Evolutionary conservation across 768 basidiomycete genomes (phyloP).

Genomic region (Mycena sanguinolenta): DNA sequence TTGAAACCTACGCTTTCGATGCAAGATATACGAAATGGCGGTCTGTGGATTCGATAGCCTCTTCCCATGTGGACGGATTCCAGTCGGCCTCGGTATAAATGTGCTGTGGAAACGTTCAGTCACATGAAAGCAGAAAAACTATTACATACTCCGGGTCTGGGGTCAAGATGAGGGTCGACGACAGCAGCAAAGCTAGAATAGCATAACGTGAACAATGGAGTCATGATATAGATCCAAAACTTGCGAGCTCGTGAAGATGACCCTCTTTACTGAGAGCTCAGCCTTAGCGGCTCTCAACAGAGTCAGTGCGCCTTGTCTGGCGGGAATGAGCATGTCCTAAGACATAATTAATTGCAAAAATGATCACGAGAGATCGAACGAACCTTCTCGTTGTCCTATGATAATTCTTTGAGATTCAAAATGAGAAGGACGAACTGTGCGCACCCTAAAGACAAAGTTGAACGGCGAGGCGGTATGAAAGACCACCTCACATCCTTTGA

Average conservation of each 20-base stretch:
- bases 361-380: background rate
- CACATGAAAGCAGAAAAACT: background rate
- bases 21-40: slow-evolving; percentile 26
- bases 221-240: background rate
- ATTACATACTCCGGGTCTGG: slow-evolving; percentile 13
- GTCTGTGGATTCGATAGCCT: slow-evolving; percentile 17
- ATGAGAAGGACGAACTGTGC: background rate
- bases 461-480: slow-evolving; percentile 27
- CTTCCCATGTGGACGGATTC: slow-evolving; percentile 25
- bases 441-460: slow-evolving; percentile 23
- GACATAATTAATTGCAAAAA: background rate
- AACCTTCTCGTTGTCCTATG: slow-evolving; percentile 26
- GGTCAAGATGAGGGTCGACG: slow-evolving; percentile 17
- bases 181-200: slow-evolving; percentile 19
- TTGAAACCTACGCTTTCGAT: slow-evolving; percentile 11
- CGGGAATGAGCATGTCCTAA: slow-evolving; percentile 27
- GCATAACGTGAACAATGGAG: background rate
- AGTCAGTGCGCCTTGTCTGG: slow-evolving; percentile 15
- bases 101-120: background rate
- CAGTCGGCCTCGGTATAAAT: slow-evolving; percentile 25
- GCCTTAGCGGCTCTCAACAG: slow-evolving; percentile 14
- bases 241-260: slow-evolving; percentile 26
- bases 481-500: slow-evolving; percentile 21
- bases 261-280: slow-evolving; percentile 9
- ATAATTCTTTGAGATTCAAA: background rate